Conservation (phyloP, 2,329 filamentous ascomycete species). For the Graphilbum fragrans region DNA sequence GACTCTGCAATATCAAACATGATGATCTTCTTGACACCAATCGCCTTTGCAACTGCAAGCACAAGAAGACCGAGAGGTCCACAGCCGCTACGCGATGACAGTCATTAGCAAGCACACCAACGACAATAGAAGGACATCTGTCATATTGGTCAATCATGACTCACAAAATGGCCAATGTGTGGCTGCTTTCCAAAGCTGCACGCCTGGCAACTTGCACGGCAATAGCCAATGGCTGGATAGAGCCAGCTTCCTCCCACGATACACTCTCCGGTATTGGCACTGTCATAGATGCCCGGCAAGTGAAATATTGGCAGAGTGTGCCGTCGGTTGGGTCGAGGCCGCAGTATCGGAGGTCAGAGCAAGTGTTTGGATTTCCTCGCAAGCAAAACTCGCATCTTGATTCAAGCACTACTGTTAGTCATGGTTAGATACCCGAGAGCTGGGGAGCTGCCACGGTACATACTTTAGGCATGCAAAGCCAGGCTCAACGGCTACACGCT, state of each 20-base stretch:
- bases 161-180: slow-evolving; percentile 17
- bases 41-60: slow-evolving; percentile 15
- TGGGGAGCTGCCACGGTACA: no score
- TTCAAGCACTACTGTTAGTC: no score
- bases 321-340: slow-evolving; percentile 57
- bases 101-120: neutral
- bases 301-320: slow-evolving; percentile 53
- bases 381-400: slow-evolving; percentile 25
- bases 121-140: neutral
- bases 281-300: slow-evolving; percentile 38
- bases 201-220: slow-evolving; percentile 49
- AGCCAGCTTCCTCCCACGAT: slow-evolving; percentile 49
- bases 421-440: no score
- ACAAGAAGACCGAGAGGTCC: slow-evolving; percentile 16
- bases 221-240: slow-evolving; percentile 52
- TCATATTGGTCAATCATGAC: neutral
- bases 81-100: slow-evolving; percentile 12
- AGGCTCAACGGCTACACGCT: slow-evolving; percentile 44
- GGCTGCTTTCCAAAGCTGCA: slow-evolving; percentile 19
- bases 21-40: slow-evolving; percentile 15
- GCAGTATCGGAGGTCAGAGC: slow-evolving; percentile 52
- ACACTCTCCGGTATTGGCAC: slow-evolving; percentile 51
- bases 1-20: slow-evolving; percentile 17
- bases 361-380: slow-evolving; percentile 52
- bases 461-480: slow-evolving; percentile 3